Conservation (phyloP, 2,329 filamentous ascomycete genomes). For the Leptographium procerum region DNA sequence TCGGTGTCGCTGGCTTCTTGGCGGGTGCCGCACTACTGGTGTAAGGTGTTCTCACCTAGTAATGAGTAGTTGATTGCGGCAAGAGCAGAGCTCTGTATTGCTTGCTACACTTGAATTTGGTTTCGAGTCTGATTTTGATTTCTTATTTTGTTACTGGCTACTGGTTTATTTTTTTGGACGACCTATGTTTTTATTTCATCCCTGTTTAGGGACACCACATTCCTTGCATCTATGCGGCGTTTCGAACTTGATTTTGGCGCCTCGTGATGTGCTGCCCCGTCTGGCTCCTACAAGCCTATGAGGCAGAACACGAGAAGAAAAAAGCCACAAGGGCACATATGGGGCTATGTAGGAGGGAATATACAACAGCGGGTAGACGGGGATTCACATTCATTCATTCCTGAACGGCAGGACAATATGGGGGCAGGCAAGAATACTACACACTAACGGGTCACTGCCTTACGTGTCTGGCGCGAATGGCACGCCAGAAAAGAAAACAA, state of each 20-base stretch:
- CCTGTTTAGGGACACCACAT: slow-evolving; percentile 5
- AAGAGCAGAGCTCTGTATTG: background rate
- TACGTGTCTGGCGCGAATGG: background rate
- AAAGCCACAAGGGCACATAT: background rate
- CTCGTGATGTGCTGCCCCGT: background rate
- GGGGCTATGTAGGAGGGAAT: background rate
- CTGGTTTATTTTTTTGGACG: background rate
- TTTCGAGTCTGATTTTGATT: background rate
- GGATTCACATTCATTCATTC: slow-evolving; percentile 1
- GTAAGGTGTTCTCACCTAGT: background rate
- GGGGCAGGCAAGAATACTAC: background rate
- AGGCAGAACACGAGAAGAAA: background rate
- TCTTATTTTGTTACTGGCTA: background rate
- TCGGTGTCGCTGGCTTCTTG: slow-evolving; percentile 12
- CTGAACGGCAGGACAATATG: background rate
- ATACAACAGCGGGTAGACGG: background rate
- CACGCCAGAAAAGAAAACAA: background rate
- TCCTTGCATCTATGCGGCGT: slow-evolving; percentile 12
- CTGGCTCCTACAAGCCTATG: background rate
- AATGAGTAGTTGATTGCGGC: background rate
- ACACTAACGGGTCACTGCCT: background rate
- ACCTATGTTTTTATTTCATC: background rate
- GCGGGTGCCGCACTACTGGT: slow-evolving; percentile 12
- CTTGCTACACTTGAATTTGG: background rate
- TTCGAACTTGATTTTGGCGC: background rate